Conservation (phyloP, 1,284 basidiomycete species). For the Athelia sp. region DNA sequence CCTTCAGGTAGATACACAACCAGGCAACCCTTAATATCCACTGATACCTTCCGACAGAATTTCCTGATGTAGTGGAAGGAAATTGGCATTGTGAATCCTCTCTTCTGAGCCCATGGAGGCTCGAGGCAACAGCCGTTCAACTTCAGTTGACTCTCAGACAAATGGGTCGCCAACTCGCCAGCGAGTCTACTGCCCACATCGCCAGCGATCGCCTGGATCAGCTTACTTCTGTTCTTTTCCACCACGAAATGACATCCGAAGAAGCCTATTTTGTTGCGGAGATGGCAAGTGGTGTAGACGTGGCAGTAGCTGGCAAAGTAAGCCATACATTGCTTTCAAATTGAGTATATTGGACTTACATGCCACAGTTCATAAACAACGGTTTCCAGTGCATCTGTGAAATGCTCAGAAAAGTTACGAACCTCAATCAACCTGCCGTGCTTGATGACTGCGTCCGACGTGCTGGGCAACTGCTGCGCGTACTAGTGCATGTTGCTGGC, state of each 20-base stretch:
- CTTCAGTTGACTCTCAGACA: slow-evolving; percentile 71
- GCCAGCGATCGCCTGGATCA: slow-evolving; percentile 57
- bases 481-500: slow-evolving; percentile 62
- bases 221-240: slow-evolving; percentile 61
- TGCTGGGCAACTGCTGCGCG: slow-evolving; percentile 63
- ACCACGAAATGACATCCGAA: slow-evolving; percentile 65
- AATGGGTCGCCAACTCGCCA: slow-evolving; percentile 57
- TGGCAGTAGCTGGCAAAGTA: slow-evolving; percentile 64
- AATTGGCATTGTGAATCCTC: slow-evolving; percentile 59
- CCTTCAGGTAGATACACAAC: slow-evolving; percentile 35
- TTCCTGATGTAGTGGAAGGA: slow-evolving; percentile 44
- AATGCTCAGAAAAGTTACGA: slow-evolving; percentile 37
- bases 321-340: not conserved
- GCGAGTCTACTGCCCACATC: slow-evolving; percentile 45
- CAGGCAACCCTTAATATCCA: slow-evolving; percentile 1
- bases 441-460: slow-evolving; percentile 40
- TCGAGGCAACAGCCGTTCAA: slow-evolving; percentile 73
- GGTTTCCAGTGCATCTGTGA: slow-evolving; percentile 64
- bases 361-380: slow-evolving; percentile 64
- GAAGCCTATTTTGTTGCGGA: slow-evolving; percentile 77
- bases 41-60: slow-evolving; percentile 12
- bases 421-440: slow-evolving; percentile 21
- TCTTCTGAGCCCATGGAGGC: slow-evolving; percentile 74
- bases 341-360: not conserved
- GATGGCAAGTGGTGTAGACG: slow-evolving; percentile 65